Conservation (phyloP, 208 protist genomes). For the Acanthamoeba lenticulata region DNA sequence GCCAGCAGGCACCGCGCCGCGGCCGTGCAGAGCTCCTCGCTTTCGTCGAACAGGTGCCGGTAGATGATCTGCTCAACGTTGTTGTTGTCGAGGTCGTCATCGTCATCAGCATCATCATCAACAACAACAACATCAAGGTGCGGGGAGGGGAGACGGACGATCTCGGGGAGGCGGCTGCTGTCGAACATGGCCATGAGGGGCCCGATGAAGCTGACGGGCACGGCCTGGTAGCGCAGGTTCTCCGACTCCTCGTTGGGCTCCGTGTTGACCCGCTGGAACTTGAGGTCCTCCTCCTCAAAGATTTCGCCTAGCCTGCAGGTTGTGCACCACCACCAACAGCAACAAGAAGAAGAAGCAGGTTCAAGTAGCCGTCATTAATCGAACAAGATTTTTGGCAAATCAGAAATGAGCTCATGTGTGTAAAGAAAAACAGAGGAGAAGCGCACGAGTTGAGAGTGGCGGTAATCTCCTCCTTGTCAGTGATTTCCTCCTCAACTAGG, state of each 20-base stretch:
- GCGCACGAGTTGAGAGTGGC: neutral
- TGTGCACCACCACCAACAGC: neutral
- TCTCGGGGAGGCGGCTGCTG: conserved; percentile 43
- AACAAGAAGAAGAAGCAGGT: neutral
- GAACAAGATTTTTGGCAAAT: neutral
- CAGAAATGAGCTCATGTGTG: neutral
- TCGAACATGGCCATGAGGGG: conserved; percentile 58
- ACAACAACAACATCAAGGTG: neutral
- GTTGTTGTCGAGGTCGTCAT: too few relatives aligned
- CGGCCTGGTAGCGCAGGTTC: conserved; percentile 8
- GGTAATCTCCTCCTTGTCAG: conserved; percentile 22
- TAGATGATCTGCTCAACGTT: conserved; percentile 29
- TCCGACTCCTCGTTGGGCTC: conserved; percentile 52
- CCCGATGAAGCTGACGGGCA: conserved; percentile 43
- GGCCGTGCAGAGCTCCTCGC: neutral
- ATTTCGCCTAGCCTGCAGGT: neutral
- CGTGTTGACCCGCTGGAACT: conserved; percentile 59
- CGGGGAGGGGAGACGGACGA: neutral
- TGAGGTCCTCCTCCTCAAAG: conserved; percentile 51
- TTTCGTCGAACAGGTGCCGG: conserved; percentile 34
- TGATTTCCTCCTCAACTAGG: conserved; percentile 35
- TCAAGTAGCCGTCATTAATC: neutral
- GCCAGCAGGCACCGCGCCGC: conserved; percentile 37
- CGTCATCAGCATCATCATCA: too few relatives aligned
- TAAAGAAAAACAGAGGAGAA: neutral